Conservation (phyloP, 805 yeast species). For the Yarrowia divulgata region DNA sequence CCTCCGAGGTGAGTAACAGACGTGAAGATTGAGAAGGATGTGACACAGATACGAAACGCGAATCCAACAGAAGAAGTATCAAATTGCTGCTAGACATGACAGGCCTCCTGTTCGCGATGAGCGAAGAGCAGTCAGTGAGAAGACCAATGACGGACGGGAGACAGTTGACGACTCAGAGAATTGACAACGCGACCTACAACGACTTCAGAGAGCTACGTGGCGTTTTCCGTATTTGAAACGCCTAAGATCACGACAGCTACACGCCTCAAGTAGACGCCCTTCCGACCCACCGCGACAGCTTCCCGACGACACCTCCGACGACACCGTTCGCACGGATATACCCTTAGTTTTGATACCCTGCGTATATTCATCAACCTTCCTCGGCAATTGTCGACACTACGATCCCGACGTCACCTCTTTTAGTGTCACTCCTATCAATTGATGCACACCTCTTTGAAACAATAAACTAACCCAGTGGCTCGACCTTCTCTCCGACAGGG, state of each 20-base stretch:
- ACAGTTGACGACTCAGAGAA: not conserved
- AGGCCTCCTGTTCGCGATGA: not conserved
- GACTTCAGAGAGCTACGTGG: not conserved
- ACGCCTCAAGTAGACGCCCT: not conserved
- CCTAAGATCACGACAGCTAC: not conserved
- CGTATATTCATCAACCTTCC: not conserved
- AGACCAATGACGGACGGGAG: not conserved
- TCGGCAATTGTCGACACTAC: not conserved
- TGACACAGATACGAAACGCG: not conserved
- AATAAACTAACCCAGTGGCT: constrained; percentile 32
- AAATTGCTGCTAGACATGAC: not conserved
- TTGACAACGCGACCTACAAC: not conserved
- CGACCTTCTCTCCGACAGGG: constrained; percentile 32
- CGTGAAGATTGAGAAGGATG: not conserved
- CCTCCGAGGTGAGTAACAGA: constrained; percentile 37
- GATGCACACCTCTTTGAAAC: not conserved
- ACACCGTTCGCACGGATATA: not conserved
- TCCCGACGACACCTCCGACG: not conserved
- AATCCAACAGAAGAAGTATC: not conserved
- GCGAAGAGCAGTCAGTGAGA: not conserved
- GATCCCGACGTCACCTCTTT: no score
- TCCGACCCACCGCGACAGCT: not conserved
- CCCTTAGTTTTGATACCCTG: not conserved
- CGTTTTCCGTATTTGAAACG: not conserved
- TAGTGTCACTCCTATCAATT: not conserved